Percentiles rank a stretch among this genome's conserved stretches.
Evolutionary conservation across 2,329 filamentous ascomycete genomes (phyloP).

Genomic region (Phaeomoniella chlamydospora): DNA sequence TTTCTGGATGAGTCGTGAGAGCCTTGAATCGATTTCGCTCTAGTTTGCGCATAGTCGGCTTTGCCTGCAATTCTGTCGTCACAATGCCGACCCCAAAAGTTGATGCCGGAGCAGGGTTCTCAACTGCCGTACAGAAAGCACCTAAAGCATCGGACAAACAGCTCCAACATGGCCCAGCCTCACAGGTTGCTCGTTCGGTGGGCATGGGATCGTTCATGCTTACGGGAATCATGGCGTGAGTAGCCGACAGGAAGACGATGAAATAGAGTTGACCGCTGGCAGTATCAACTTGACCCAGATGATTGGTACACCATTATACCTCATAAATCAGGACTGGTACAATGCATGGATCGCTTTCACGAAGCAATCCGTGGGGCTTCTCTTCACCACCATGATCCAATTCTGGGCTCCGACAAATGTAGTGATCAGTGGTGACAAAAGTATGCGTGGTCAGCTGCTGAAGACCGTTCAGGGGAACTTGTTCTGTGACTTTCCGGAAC

Average conservation of each 20-base stretch:
- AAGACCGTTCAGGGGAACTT: conserved; percentile 58
- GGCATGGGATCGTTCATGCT: conserved; percentile 15
- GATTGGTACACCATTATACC: conserved; percentile 61
- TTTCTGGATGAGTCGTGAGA: no score
- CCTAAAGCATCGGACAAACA: not conserved
- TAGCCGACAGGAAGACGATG: no score
- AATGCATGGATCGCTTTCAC: conserved; percentile 79
- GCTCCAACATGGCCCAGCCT: conserved; percentile 1
- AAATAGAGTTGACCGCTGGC: no score
- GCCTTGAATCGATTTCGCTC: no score
- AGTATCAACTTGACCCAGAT: conserved; percentile 60
- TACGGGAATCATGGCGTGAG: conserved; percentile 13
- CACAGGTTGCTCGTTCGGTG: conserved; percentile 10
- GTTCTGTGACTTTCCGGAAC: conserved; percentile 66
- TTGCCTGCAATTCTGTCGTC: no score
- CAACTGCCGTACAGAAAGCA: not conserved
- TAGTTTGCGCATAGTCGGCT: no score
- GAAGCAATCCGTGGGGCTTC: conserved; percentile 68
- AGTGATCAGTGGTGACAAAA: conserved; percentile 69
- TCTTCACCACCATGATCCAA: conserved; percentile 67
- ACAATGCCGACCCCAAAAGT: conserved; percentile 4
- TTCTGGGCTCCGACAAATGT: conserved; percentile 79
- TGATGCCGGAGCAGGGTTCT: conserved; percentile 9
- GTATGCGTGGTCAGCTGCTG: conserved; percentile 60
- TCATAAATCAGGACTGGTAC: conserved; percentile 62